Conservation (phyloP, 768 basidiomycete species). For the Suillus sp. region DNA sequence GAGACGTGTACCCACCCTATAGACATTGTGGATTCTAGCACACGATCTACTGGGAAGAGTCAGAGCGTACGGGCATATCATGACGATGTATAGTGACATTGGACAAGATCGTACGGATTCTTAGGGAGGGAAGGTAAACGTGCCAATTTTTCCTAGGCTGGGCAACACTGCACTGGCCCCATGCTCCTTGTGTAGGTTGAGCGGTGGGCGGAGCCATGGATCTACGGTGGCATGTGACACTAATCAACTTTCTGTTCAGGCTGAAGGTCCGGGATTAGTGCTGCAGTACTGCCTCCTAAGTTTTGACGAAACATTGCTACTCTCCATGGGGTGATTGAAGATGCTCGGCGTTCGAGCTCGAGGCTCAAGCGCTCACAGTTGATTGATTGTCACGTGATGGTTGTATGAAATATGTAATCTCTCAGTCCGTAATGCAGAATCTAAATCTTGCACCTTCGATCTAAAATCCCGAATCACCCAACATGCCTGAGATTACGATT, state of each 20-base stretch:
- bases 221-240: background rate
- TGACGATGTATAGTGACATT: background rate
- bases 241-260: background rate
- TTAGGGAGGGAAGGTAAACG: background rate
- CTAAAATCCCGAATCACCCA: background rate
- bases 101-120: background rate
- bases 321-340: background rate
- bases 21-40: background rate
- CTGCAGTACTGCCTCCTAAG: background rate
- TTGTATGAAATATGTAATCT: background rate
- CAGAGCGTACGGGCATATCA: background rate
- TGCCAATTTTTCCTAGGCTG: background rate
- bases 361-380: too few species aligned
- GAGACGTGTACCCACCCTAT: background rate
- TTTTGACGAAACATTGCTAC: background rate
- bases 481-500: constrained; percentile 66
- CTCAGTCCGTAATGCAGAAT: background rate
- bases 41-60: background rate
- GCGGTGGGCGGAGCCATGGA: background rate
- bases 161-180: background rate
- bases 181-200: background rate
- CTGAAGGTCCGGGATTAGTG: background rate
- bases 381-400: background rate
- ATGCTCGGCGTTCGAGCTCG: too few species aligned
- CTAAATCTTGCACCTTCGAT: background rate